Percentiles rank a stretch among this genome's conserved stretches.
These are phyloP conservation scores for Elongisporangium prolatum DNA, from an alignment of 352 stramenopile genomes.

Conservation along the genomic window DNA sequence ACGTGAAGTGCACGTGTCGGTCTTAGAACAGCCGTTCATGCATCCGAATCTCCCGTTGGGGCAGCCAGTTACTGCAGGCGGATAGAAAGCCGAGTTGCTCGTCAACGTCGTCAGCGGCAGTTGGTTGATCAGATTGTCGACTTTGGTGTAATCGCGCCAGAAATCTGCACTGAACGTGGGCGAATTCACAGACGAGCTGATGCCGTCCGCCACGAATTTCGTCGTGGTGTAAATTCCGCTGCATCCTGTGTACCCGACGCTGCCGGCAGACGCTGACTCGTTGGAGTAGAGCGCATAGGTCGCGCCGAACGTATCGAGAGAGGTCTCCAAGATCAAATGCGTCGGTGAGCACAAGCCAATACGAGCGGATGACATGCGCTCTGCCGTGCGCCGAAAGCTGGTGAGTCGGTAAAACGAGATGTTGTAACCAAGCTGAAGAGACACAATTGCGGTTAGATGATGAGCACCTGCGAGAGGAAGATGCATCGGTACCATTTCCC, in stretches of 20 bases:
- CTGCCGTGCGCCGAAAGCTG: conserved; percentile 10
- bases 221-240: conserved; percentile 36
- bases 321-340: conserved; percentile 44
- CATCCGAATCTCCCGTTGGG: conserved; percentile 29
- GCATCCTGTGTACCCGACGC: conserved; percentile 30
- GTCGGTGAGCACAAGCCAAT: conserved; percentile 39
- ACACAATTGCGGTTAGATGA: no score
- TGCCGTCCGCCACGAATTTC: conserved; percentile 24
- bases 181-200: conserved; percentile 6
- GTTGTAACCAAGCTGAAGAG: conserved; percentile 43
- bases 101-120: conserved; percentile 19
- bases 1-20: conserved; percentile 10
- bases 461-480: no score
- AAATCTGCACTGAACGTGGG: conserved; percentile 36
- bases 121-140: conserved; percentile 19
- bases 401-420: conserved; percentile 27
- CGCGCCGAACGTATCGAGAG: not conserved
- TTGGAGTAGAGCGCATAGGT: conserved; percentile 17
- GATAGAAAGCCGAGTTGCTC: conserved; percentile 19
- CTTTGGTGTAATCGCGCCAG: conserved; percentile 39
- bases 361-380: conserved; percentile 28
- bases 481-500: conserved; percentile 40
- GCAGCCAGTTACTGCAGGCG: conserved; percentile 16
- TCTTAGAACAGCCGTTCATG: conserved; percentile 27
- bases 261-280: conserved; percentile 19